Evolutionary conservation across 805 yeast genomes (phyloP).

Genomic region (Saccharomycopsis babjevae): DNA sequence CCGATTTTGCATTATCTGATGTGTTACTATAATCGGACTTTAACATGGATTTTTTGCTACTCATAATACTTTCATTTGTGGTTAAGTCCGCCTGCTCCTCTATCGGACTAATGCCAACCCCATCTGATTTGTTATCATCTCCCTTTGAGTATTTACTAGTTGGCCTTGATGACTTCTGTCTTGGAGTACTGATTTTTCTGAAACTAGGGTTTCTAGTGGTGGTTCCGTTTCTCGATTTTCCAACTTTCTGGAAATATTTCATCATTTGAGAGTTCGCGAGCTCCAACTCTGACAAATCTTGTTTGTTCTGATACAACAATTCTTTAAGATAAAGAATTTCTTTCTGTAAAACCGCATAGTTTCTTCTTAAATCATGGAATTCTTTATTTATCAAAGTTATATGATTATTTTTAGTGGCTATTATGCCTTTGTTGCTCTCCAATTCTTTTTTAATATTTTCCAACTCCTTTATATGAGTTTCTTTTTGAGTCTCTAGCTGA

Average conservation of each 20-base stretch:
- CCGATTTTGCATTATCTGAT: neutral
- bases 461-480: neutral
- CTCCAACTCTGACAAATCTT: constrained; percentile 18
- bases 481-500: neutral
- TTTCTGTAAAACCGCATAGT: constrained; percentile 10
- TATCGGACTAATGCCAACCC: neutral
- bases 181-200: neutral
- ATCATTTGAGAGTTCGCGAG: constrained; percentile 15
- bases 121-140: constrained; percentile 1
- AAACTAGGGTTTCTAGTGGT: neutral
- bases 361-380: constrained; percentile 19
- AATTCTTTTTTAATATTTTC: neutral
- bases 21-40: neutral
- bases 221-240: constrained; percentile 7
- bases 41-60: neutral
- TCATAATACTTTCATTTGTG: neutral
- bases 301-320: constrained; percentile 16
- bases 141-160: neutral
- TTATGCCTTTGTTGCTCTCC: neutral
- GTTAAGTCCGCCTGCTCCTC: neutral
- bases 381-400: constrained; percentile 18
- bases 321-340: constrained; percentile 16
- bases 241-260: constrained; percentile 16
- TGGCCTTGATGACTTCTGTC: constrained; percentile 3
- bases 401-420: constrained; percentile 14